Conservation (phyloP, 2,329 filamentous ascomycete species). For the Nectriaceae sp. region DNA sequence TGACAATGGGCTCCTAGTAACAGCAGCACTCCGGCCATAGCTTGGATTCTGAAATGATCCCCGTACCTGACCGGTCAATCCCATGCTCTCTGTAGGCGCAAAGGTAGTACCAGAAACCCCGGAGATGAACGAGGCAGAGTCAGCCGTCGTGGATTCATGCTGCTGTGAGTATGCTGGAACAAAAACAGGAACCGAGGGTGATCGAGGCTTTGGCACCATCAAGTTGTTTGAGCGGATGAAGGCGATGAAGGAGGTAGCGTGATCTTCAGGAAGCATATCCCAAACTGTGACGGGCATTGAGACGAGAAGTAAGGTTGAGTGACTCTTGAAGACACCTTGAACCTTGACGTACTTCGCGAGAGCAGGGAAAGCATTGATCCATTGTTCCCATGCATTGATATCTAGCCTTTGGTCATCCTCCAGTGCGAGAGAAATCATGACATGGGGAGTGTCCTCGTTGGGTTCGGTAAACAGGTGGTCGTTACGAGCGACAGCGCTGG, state of each 20-base stretch:
- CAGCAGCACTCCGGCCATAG: constrained; percentile 16
- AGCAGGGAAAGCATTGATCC: constrained; percentile 57
- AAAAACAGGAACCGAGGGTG: constrained; percentile 21
- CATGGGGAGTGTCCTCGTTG: constrained; percentile 58
- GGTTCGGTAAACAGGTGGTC: constrained; percentile 43
- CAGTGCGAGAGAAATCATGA: constrained; percentile 61
- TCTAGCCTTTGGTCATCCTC: constrained; percentile 59
- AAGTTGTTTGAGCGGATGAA: constrained; percentile 62
- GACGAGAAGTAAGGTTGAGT: constrained; percentile 58
- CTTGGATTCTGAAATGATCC: constrained; percentile 23
- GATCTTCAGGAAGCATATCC: constrained; percentile 60
- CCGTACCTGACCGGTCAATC: constrained; percentile 18
- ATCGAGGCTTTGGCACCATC: constrained; percentile 33
- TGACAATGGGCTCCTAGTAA: constrained; percentile 12
- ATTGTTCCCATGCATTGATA: constrained; percentile 60
- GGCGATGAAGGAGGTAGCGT: constrained; percentile 58
- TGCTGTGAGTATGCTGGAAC: constrained; percentile 25
- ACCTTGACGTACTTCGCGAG: constrained; percentile 62
- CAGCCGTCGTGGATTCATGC: constrained; percentile 17
- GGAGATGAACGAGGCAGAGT: constrained; percentile 33
- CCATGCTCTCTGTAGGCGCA: constrained; percentile 30
- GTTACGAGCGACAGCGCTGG: constrained; percentile 20
- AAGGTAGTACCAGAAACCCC: constrained; percentile 37
- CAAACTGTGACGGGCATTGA: constrained; percentile 62
- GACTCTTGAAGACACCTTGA: constrained; percentile 62